Percentiles rank a stretch among this genome's conserved stretches.
These are phyloP conservation scores for Aphanoascus verrucosus DNA, from an alignment of 2,329 filamentous ascomycete genomes.

Conservation along the genomic window DNA sequence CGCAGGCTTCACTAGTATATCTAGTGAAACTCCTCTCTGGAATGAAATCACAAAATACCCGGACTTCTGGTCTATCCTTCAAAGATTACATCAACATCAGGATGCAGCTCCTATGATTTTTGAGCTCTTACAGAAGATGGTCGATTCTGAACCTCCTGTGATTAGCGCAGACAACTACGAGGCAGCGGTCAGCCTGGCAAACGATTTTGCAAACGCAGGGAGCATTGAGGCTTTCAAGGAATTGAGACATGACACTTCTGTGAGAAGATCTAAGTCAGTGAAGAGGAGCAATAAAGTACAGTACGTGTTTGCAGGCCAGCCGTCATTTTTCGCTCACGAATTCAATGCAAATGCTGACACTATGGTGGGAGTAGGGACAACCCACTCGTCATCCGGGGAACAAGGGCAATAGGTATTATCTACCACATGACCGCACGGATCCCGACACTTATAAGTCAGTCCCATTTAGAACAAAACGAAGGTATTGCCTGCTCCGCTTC, in stretches of 20 bases:
- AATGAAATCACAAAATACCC: conserved; percentile 94
- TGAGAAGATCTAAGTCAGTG: conserved; percentile 43
- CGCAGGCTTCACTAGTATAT: conserved; percentile 65
- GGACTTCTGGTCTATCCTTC: conserved; percentile 90
- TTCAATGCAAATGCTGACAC: conserved; percentile 17
- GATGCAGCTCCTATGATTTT: conserved; percentile 72
- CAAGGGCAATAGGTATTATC: conserved; percentile 70
- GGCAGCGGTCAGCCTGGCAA: conserved; percentile 69
- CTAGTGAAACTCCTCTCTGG: conserved; percentile 62
- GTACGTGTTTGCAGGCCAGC: conserved; percentile 32
- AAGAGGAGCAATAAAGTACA: conserved; percentile 42
- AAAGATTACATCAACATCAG: conserved; percentile 57
- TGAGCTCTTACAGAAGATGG: conserved; percentile 69
- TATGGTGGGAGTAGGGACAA: conserved; percentile 45
- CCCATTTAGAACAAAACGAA: conserved; percentile 78
- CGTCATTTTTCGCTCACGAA: conserved; percentile 12
- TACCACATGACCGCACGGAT: conserved; percentile 73
- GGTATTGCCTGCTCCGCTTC: conserved; percentile 39
- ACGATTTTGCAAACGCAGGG: conserved; percentile 78
- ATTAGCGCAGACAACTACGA: conserved; percentile 96
- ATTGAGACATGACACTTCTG: conserved; percentile 51
- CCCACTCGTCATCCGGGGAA: conserved; percentile 63
- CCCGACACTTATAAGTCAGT: conserved; percentile 79
- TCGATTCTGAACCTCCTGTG: conserved; percentile 60
- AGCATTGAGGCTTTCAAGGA: conserved; percentile 61